A percentile compares a stretch with the other conserved stretches of the same genome.
These are phyloP conservation scores for Erodium moschatum DNA, from an alignment of 441 rosid genomes.

Conservation along the genomic window DNA sequence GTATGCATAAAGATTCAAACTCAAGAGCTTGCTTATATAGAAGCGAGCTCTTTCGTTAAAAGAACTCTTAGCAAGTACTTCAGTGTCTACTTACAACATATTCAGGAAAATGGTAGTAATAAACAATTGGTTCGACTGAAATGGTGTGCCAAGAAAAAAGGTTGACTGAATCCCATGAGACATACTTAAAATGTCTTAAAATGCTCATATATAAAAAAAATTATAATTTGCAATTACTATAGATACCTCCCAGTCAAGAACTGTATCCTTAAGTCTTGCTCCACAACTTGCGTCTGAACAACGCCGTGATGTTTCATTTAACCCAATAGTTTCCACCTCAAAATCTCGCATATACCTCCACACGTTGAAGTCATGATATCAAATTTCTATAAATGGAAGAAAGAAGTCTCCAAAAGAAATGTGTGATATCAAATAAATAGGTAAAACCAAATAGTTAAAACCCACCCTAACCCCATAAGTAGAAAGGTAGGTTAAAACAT, in stretches of 20 bases:
- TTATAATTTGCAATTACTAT: slow-evolving; percentile 4
- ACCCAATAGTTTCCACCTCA: slow-evolving; percentile 90
- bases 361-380: slow-evolving; percentile 16
- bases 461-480: neutral
- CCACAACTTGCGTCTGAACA: slow-evolving; percentile 63
- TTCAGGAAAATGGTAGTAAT: neutral
- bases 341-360: slow-evolving; percentile 83
- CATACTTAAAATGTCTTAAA: neutral
- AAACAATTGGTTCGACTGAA: too few species aligned
- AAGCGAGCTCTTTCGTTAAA: too few species aligned
- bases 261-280: slow-evolving; percentile 77
- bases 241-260: slow-evolving; percentile 97
- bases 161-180: neutral
- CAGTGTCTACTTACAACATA: neutral
- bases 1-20: too few species aligned
- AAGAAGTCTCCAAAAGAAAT: neutral
- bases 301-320: slow-evolving; percentile 77
- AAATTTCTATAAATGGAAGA: slow-evolving; percentile 10
- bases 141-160: too few species aligned
- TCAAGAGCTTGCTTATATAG: too few species aligned
- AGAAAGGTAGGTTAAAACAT: neutral
- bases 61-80: too few species aligned
- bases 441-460: neutral
- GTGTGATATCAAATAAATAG: neutral
- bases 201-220: neutral